phyloP scores from a whole-genome alignment of 225 moss, liverwort and hornwort species.

The Sphagnum contortum region DNA sequence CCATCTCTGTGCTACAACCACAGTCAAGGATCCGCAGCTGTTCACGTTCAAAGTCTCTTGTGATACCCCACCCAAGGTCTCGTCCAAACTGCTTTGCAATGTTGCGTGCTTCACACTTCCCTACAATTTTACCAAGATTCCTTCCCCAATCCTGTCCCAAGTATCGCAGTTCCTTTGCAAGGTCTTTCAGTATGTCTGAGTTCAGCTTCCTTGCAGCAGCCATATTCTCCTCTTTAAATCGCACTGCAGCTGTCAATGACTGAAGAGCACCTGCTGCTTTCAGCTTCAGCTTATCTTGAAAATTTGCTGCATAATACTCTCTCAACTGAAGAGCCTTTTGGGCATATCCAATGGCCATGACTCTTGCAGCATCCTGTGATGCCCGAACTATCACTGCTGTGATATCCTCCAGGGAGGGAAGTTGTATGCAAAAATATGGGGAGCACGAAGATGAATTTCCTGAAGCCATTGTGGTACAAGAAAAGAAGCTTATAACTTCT shows the following conservation, averaged over 20 bases:
- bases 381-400: constrained; percentile 34
- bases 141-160: constrained; percentile 61
- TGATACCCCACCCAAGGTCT: constrained; percentile 46
- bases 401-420: constrained; percentile 22
- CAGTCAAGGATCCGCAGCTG: no score
- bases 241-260: constrained; percentile 31
- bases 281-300: constrained; percentile 40
- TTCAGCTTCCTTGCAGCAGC: no score
- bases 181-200: constrained; percentile 18
- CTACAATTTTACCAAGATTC: constrained; percentile 23
- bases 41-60: no score
- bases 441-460: constrained; percentile 14
- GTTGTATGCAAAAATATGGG: constrained; percentile 41
- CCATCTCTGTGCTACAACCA: constrained; percentile 7
- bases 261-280: constrained; percentile 12
- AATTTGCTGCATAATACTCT: constrained; percentile 33
- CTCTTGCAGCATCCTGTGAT: constrained; percentile 47
- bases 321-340: constrained; percentile 35
- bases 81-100: constrained; percentile 45
- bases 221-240: constrained; percentile 16
- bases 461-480: constrained; percentile 19
- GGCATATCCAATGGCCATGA: constrained; percentile 41
- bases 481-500: constrained; percentile 49
- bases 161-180: constrained; percentile 48
- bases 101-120: constrained; percentile 18